Evolutionary conservation across 1,284 basidiomycete species (phyloP).

Genomic region (Xanthoconium separans): DNA sequence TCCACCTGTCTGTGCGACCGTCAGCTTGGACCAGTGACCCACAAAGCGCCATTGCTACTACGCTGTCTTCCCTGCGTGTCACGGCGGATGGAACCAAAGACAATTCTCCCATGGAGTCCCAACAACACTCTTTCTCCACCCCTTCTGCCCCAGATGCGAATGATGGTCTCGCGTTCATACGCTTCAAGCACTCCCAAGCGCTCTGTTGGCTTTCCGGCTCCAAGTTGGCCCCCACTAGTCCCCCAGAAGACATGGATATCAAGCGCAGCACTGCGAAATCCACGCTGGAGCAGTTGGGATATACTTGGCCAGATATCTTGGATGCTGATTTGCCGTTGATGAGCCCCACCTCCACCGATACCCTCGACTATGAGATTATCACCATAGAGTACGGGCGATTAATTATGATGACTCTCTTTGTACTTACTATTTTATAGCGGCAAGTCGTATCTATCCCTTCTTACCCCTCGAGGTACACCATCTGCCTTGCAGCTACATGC

Average conservation of each 20-base stretch:
- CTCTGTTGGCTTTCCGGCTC: slow-evolving; percentile 39
- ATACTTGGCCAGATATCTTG: slow-evolving; percentile 60
- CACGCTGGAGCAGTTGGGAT: slow-evolving; percentile 46
- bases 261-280: slow-evolving; percentile 22
- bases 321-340: slow-evolving; percentile 44
- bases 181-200: slow-evolving; percentile 48
- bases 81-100: not conserved
- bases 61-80: slow-evolving; percentile 5
- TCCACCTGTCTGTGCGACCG: slow-evolving; percentile 75
- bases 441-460: slow-evolving; percentile 58
- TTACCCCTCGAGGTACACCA: slow-evolving; percentile 48
- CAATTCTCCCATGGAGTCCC: not conserved
- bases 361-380: slow-evolving; percentile 58
- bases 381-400: slow-evolving; percentile 48
- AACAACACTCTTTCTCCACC: slow-evolving; percentile 1
- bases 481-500: slow-evolving; percentile 65
- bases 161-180: slow-evolving; percentile 40
- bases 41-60: slow-evolving; percentile 30
- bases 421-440: slow-evolving; percentile 40
- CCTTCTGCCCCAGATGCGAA: not conserved
- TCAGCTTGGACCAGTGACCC: slow-evolving; percentile 66
- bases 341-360: slow-evolving; percentile 36
- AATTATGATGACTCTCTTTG: slow-evolving; percentile 1
- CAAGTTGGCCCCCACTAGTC: slow-evolving; percentile 12
- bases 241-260: slow-evolving; percentile 1